These are phyloP conservation scores for Cyclotella atomus DNA, from an alignment of 108 stramenopile species.

Conservation along the genomic window DNA sequence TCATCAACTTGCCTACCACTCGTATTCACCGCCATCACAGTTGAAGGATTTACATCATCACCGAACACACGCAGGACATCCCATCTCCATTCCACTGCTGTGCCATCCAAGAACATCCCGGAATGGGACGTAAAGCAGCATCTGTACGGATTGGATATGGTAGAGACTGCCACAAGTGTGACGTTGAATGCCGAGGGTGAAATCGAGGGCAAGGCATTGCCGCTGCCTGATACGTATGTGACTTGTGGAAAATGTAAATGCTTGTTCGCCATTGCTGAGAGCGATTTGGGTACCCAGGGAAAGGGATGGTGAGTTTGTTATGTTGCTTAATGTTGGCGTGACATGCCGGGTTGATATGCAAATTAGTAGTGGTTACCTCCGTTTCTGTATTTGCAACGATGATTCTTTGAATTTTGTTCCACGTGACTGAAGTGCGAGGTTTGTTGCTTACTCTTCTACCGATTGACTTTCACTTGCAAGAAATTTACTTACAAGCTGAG, in stretches of 20 bases:
- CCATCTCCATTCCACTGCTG: not conserved
- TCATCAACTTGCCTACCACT: not conserved
- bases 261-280: conserved; percentile 59
- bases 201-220: conserved; percentile 4
- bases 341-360: not conserved
- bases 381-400: too few species aligned
- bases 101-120: not conserved
- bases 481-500: not conserved
- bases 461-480: not conserved
- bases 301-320: conserved; percentile 61
- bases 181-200: conserved; percentile 22
- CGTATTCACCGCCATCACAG: not conserved
- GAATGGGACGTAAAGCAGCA: conserved; percentile 39
- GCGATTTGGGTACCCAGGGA: conserved; percentile 64
- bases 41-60: too few species aligned
- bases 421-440: too few species aligned
- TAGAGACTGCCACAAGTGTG: not conserved
- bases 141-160: conserved; percentile 34
- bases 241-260: conserved; percentile 74
- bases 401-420: too few species aligned
- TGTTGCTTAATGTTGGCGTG: not conserved
- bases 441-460: not conserved
- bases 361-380: not conserved
- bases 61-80: not conserved
- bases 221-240: conserved; percentile 39